These are phyloP conservation scores for Gossypium mustelinum DNA, from an alignment of 345 rosid genomes.

Conservation along the genomic window DNA sequence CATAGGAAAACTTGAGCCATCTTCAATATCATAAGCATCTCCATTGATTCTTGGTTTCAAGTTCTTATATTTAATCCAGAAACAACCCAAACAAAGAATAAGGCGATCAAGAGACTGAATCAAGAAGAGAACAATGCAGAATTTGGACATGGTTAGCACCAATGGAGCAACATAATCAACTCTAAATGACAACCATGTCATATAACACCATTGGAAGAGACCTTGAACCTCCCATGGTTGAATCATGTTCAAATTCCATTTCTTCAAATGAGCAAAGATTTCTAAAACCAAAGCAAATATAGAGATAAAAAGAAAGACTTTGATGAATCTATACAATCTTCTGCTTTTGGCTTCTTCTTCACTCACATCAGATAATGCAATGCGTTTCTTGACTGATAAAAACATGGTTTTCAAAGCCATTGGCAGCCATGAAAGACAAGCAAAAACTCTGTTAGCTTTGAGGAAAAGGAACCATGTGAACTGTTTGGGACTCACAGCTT, in stretches of 20 bases:
- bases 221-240: conserved; percentile 73
- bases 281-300: conserved; percentile 57
- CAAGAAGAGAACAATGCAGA: conserved; percentile 70
- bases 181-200: conserved; percentile 76
- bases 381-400: conserved; percentile 57
- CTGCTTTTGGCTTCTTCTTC: conserved; percentile 66
- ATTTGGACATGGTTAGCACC: conserved; percentile 51
- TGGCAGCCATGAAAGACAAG: conserved; percentile 57
- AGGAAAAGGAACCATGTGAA: conserved; percentile 76
- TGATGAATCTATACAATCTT: conserved; percentile 66
- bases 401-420: conserved; percentile 32
- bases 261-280: conserved; percentile 60
- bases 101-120: conserved; percentile 84
- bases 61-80: conserved; percentile 76
- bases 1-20: conserved; percentile 63
- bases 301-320: conserved; percentile 57
- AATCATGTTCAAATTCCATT: conserved; percentile 62
- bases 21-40: conserved; percentile 52
- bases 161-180: conserved; percentile 69
- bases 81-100: conserved; percentile 72
- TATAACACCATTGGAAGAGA: conserved; percentile 63
- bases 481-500: conserved; percentile 66
- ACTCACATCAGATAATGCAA: conserved; percentile 34
- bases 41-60: conserved; percentile 54
- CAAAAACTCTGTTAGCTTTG: conserved; percentile 53